These are phyloP conservation scores for Dovyalis caffra DNA, from an alignment of 345 rosid species.

Conservation along the genomic window DNA sequence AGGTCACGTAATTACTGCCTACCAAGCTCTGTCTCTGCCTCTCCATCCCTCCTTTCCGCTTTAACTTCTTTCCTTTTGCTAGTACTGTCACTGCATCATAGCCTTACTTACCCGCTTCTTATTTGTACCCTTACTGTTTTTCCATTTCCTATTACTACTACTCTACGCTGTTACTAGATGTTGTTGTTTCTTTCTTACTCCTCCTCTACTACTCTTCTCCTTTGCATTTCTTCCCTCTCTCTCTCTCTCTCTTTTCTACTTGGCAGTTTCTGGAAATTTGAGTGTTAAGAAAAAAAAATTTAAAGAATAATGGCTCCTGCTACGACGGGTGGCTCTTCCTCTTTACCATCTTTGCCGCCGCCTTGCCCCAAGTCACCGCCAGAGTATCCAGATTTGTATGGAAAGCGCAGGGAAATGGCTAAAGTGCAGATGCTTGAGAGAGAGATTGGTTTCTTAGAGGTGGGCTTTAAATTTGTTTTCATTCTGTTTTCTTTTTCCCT, in stretches of 20 bases:
- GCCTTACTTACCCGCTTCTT: constrained; percentile 37
- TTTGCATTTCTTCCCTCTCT: too few species aligned
- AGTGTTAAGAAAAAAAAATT: background rate
- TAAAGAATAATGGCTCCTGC: background rate
- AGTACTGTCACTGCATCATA: constrained; percentile 8
- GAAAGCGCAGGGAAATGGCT: constrained; percentile 76
- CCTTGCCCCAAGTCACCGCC: constrained; percentile 94
- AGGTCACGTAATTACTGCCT: constrained; percentile 58
- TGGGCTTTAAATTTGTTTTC: constrained; percentile 25
- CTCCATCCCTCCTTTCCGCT: background rate
- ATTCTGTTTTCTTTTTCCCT: background rate
- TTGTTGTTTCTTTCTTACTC: background rate
- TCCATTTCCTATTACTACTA: background rate
- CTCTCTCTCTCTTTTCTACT: background rate
- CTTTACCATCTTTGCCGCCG: constrained; percentile 26
- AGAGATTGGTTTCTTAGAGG: constrained; percentile 90
- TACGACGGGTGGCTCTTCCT: constrained; percentile 12
- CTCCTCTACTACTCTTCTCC: background rate
- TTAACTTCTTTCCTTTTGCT: too few species aligned
- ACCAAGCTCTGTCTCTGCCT: constrained; percentile 30
- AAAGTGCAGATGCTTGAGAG: constrained; percentile 87
- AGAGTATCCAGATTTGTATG: constrained; percentile 90
- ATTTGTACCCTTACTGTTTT: constrained; percentile 17
- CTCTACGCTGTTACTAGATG: background rate
- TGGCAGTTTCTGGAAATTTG: background rate